Conservation (phyloP, 129 eudicot species). For the Arctium minus region DNA sequence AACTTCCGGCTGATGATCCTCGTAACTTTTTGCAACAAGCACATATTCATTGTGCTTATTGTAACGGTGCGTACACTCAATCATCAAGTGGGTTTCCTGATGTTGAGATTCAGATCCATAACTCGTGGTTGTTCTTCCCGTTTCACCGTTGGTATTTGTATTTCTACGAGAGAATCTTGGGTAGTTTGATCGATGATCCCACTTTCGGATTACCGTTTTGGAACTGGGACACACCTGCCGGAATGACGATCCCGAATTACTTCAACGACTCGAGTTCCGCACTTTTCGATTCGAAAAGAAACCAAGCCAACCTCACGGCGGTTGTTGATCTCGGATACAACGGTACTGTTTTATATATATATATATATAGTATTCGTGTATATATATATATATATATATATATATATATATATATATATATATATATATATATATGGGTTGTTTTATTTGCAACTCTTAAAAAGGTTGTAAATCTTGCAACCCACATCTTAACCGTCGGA, state of each 20-base stretch:
- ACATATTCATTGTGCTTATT: conserved; percentile 38
- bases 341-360: background rate
- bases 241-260: conserved; percentile 42
- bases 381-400: no score
- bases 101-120: conserved; percentile 29
- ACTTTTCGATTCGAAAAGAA: conserved; percentile 37
- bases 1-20: conserved; percentile 33
- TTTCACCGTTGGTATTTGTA: conserved; percentile 35
- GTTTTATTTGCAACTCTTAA: no score
- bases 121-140: conserved; percentile 42
- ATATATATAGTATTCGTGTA: no score
- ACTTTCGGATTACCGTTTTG: conserved; percentile 53
- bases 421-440: no score
- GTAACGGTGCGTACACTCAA: conserved; percentile 34
- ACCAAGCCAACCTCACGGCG: conserved; percentile 18
- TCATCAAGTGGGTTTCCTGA: conserved; percentile 28
- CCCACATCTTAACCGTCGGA: no score
- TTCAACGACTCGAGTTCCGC: conserved; percentile 34
- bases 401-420: no score
- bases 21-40: conserved; percentile 41
- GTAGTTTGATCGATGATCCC: conserved; percentile 39
- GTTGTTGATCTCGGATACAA: conserved; percentile 39
- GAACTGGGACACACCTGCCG: conserved; percentile 48
- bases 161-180: conserved; percentile 33
- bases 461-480: no score